Percentiles rank a stretch among this genome's conserved stretches.
phyloP scores from a whole-genome alignment of 352 stramenopile genomes.

The Phytophthora rubi region DNA sequence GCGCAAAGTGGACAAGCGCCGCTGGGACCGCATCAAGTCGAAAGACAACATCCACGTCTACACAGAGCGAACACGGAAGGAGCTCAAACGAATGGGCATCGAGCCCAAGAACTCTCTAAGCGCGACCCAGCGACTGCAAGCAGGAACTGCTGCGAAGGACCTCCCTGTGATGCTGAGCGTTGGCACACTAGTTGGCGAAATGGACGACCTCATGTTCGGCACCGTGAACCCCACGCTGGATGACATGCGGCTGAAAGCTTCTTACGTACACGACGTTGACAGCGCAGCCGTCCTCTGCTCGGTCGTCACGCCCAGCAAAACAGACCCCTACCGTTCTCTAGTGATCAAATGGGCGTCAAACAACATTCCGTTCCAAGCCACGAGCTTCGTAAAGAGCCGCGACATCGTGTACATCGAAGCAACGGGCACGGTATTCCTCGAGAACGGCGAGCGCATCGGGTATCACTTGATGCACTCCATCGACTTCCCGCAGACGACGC shows the following conservation, averaged over 20 bases:
- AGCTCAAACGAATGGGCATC: slow-evolving; percentile 10
- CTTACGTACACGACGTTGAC: slow-evolving; percentile 25
- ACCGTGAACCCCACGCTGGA: slow-evolving; percentile 35
- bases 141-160: slow-evolving; percentile 3
- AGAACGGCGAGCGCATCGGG: slow-evolving; percentile 34
- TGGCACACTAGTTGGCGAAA: slow-evolving; percentile 25
- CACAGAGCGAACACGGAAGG: slow-evolving; percentile 15
- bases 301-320: slow-evolving; percentile 25
- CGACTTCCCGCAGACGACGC: slow-evolving; percentile 45
- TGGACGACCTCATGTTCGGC: slow-evolving; percentile 46
- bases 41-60: slow-evolving; percentile 28
- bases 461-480: slow-evolving; percentile 52
- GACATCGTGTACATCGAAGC: slow-evolving; percentile 46
- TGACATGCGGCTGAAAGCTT: slow-evolving; percentile 36
- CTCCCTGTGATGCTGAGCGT: slow-evolving; percentile 28
- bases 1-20: slow-evolving; percentile 25
- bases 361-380: slow-evolving; percentile 26
- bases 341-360: slow-evolving; percentile 42
- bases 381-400: slow-evolving; percentile 29
- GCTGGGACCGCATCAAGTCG: slow-evolving; percentile 29
- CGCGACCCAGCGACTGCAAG: slow-evolving; percentile 2
- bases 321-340: slow-evolving; percentile 32
- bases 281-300: slow-evolving; percentile 27
- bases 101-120: slow-evolving; percentile 17
- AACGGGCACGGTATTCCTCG: slow-evolving; percentile 26